Base-by-base conservation (phyloP, 345 rosid species). In the Acer negundo region DNA sequence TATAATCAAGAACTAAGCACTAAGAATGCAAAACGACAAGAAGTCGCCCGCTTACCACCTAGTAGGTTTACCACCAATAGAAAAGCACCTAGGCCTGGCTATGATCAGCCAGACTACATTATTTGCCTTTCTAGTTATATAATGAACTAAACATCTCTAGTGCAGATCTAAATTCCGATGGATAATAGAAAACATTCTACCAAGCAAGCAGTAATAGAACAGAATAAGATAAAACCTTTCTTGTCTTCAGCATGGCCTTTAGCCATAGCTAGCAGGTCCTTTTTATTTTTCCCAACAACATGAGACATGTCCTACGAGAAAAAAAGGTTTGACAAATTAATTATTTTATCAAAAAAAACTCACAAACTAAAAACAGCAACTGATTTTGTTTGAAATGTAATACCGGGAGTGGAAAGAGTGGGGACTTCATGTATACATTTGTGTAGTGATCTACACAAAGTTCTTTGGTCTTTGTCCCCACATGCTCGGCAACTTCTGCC, bases 221-320 rank as follows among this genome's bases (percentile, higher is more conserved):
- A 15, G 59, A 38, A 66, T 10, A 35, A 11, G 12, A 22, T 35
- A 80, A 70, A 47, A 92, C 99, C 99, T 88, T 93, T 93, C 90
- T 90, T 93, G 78, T 93, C 98, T 77, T 95, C 97, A 0, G 80
- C 67, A 42, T 85, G 92, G 53, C 94, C 99, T 86, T 94, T 92
- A 68, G 99, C 95, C 98, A 96, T 96, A 62, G 99, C 97, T 80
- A 91, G 97, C 76, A 94, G 97, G 87, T 96, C 98, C 83, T 93
- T 90, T 80, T 86, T 89, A 80, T 91, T 96, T 85, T 96, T 94
- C 83, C 97, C 99, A 26, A 86, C 93, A 42, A 94, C 97, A 82
- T 91, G 97, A 73, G 99, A 90, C 98, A 96, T 90, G 77, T 96
- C 99, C 99, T 96, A 76, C 17, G 49, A 77, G 80, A 76, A 53